Evolutionary conservation across 345 rosid species (phyloP).

Genomic region (Diplotaxis tenuifolia): DNA sequence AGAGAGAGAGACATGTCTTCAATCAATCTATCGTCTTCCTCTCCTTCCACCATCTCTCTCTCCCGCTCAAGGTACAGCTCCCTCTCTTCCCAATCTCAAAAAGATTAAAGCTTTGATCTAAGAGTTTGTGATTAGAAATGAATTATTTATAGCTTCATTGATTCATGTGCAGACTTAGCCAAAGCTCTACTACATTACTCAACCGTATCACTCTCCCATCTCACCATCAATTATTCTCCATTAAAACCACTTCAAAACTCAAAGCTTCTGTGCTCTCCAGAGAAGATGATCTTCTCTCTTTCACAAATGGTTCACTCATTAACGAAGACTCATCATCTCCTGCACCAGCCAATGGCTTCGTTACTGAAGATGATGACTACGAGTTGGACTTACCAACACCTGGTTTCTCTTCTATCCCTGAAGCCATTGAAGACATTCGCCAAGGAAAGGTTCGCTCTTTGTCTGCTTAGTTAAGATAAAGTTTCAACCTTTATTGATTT

Average conservation of each 20-base stretch:
- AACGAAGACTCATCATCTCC: slow-evolving; percentile 8
- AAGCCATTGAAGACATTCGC: slow-evolving; percentile 88
- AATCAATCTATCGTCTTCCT: slow-evolving; percentile 38
- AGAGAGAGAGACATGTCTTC: slow-evolving; percentile 38
- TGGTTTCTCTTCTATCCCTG: slow-evolving; percentile 76
- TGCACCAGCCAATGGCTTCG: slow-evolving; percentile 1
- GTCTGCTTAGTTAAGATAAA: neutral
- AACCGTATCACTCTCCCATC: slow-evolving; percentile 36
- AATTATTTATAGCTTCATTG: neutral
- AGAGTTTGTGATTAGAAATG: neutral
- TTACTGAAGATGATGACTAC: neutral
- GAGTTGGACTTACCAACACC: slow-evolving; percentile 43
- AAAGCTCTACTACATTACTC: slow-evolving; percentile 43
- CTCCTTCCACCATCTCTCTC: slow-evolving; percentile 43
- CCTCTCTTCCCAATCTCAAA: neutral
- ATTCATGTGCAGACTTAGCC: slow-evolving; percentile 38
- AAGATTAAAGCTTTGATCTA: neutral
- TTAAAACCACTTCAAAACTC: slow-evolving; percentile 40
- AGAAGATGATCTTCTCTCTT: slow-evolving; percentile 49
- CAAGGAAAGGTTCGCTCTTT: slow-evolving; percentile 71
- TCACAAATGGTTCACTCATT: slow-evolving; percentile 32
- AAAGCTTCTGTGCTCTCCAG: slow-evolving; percentile 60
- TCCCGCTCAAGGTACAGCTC: slow-evolving; percentile 40
- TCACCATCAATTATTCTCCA: slow-evolving; percentile 23
- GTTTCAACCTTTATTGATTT: slow-evolving; percentile 8